phyloP scores from a whole-genome alignment of 495 filamentous ascomycete genomes.

The Tricharina praecox region DNA sequence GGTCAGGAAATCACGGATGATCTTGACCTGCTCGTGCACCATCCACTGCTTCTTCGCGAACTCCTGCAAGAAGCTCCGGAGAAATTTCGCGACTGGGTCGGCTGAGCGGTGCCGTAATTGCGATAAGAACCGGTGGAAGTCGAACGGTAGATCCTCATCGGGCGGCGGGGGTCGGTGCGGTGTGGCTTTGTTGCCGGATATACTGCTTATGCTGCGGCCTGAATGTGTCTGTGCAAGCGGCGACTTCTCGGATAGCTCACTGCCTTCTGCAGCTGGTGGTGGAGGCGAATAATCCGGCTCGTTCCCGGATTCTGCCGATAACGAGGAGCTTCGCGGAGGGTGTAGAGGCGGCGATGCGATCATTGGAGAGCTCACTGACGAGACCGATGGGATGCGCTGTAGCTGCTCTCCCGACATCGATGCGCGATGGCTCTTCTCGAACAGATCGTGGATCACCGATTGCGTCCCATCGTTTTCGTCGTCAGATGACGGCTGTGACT shows the following conservation, averaged over 20 bases:
- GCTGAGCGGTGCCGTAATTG: conserved; percentile 89
- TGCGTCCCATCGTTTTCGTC: conserved; percentile 51
- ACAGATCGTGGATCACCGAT: conserved; percentile 87
- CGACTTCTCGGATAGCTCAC: not conserved
- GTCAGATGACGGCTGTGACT: conserved; percentile 26
- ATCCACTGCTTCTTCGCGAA: conserved; percentile 99
- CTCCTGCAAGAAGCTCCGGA: conserved; percentile 82
- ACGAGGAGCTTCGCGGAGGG: not conserved
- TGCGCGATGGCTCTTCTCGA: conserved; percentile 43
- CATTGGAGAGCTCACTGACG: conserved; percentile 26
- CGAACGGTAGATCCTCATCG: conserved; percentile 76
- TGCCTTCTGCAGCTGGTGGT: too few species aligned
- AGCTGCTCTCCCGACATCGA: conserved; percentile 9
- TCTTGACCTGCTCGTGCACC: conserved; percentile 98
- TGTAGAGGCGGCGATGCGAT: conserved; percentile 26
- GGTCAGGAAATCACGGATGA: conserved; percentile 89
- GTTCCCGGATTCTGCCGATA: not conserved
- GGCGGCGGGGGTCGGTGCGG: conserved; percentile 55
- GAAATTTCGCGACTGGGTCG: conserved; percentile 87
- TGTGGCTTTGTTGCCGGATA: conserved; percentile 29
- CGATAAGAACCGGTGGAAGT: conserved; percentile 93
- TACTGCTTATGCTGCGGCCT: too few species aligned
- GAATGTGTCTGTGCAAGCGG: not conserved
- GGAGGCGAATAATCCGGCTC: too few species aligned
- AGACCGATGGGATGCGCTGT: conserved; percentile 16